Evolutionary conservation across 257 asterid genomes (phyloP), one percentile per base, ranked within the genome.

Genomic region (Penstemon eatonii): DNA sequence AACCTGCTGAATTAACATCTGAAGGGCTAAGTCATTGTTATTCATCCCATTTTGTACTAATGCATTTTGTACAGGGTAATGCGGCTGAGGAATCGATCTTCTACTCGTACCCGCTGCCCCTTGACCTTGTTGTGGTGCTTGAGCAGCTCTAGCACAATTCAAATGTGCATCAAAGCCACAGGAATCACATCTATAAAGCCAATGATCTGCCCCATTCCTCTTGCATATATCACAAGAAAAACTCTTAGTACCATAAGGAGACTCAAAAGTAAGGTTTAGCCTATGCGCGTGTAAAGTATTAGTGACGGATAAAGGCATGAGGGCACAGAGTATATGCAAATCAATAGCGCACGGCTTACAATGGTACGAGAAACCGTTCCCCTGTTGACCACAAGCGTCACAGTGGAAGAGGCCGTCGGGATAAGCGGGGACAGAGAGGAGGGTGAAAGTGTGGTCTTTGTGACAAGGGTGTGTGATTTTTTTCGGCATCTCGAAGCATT

Each of bases 151-250:
- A 5, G 79, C 81, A 45, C 96, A 89, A 50, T 72, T 67, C 82
- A 89, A 63, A 67, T 89, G 94, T 12, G 81, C 86, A 55, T 84
- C 88, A 52, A 86, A 89, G 12, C 77, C 83, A 66, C 94, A 89
- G 1, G 49, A 7, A 1, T 6, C 46, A 49, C 94, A 86, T 57
- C 88, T 57, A 55, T 89, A 89, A 10, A 89, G 81, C 91, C 96
- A 86, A 43, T 79, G 84, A 6, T 69, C 61, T 0, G 71, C 57
- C 4, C 86, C 88, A 8, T 4, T 11, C 41, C 40, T 44, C 63
- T 12, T 56, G 67, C 94, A 89, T 6, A 89, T 50, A 45, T 83
- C 83, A 44, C 96, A 86, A 9, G 9, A 15, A 56, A 81, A 86
- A 1, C 33, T 73, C 56, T 77, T 74, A 3, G 36, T n/a, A 4